Percentiles rank a stretch among this genome's conserved stretches.
Evolutionary conservation across 305 asterid genomes (phyloP).

Genomic region (Striga hermonthica): DNA sequence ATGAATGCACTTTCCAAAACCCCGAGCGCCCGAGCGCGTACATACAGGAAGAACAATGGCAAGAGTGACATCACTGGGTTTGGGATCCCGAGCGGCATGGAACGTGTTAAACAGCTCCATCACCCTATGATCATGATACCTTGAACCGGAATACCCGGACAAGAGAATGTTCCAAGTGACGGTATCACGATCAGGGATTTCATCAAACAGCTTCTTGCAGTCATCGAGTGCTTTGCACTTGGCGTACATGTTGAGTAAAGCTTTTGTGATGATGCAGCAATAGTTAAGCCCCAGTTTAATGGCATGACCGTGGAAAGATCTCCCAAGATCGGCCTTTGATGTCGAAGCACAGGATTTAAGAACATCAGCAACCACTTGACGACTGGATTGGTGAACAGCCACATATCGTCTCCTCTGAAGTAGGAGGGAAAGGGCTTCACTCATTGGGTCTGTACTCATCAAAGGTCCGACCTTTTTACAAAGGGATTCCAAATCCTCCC

Average conservation of each 20-base stretch:
- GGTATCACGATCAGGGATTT: slow-evolving; percentile 42
- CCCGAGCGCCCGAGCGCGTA: slow-evolving; percentile 41
- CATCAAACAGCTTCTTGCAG: slow-evolving; percentile 53
- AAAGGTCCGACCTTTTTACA: background rate
- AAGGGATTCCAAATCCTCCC: background rate
- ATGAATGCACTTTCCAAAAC: slow-evolving; percentile 43
- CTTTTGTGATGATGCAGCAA: slow-evolving; percentile 56
- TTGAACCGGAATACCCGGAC: slow-evolving; percentile 63
- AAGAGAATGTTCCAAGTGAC: slow-evolving; percentile 79
- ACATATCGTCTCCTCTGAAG: slow-evolving; percentile 40
- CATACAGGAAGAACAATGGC: slow-evolving; percentile 77
- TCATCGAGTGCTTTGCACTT: slow-evolving; percentile 68
- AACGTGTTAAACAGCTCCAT: slow-evolving; percentile 47
- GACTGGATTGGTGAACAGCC: slow-evolving; percentile 36
- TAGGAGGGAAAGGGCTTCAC: slow-evolving; percentile 41
- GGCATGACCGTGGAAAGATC: slow-evolving; percentile 54
- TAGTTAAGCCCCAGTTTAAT: slow-evolving; percentile 58
- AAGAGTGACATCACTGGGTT: slow-evolving; percentile 58
- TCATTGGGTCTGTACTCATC: slow-evolving; percentile 24
- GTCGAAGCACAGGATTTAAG: slow-evolving; percentile 62
- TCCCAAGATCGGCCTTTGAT: slow-evolving; percentile 47
- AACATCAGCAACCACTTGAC: slow-evolving; percentile 50
- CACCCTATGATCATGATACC: slow-evolving; percentile 50
- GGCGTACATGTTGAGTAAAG: slow-evolving; percentile 86
- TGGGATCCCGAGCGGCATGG: slow-evolving; percentile 40